Evolutionary conservation across 768 basidiomycete genomes (phyloP).

Genomic region (Termitomyces eurrhizus): DNA sequence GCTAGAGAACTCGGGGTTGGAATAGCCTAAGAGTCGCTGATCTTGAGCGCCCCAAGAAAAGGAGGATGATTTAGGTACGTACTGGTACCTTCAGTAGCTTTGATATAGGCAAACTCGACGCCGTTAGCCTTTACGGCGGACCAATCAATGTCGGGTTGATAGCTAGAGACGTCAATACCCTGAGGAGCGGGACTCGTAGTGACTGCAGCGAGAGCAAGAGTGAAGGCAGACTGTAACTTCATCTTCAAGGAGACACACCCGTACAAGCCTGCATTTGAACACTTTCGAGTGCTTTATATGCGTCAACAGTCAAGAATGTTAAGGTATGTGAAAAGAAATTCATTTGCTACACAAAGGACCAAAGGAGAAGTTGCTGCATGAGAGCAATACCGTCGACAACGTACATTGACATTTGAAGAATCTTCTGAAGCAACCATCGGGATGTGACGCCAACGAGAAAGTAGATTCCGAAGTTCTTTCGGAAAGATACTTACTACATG

Average conservation of each 20-base stretch:
- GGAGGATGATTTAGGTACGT: neutral
- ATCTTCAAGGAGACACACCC: conserved; percentile 5
- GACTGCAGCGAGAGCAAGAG: conserved; percentile 14
- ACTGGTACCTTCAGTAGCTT: conserved; percentile 52
- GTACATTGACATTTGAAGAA: neutral
- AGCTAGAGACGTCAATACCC: conserved; percentile 55
- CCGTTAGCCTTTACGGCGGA: conserved; percentile 46
- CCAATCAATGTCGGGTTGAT: conserved; percentile 51
- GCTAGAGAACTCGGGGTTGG: conserved; percentile 38
- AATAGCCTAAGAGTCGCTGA: conserved; percentile 27
- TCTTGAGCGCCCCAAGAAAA: neutral
- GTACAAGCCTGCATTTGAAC: neutral
- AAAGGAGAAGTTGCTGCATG: neutral
- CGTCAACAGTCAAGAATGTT: neutral
- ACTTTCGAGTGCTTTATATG: conserved; percentile 5
- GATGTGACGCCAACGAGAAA: neutral
- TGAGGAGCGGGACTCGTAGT: conserved; percentile 28
- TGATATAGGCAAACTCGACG: conserved; percentile 57
- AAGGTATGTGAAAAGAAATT: no score
- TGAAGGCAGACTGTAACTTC: conserved; percentile 16
- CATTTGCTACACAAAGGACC: neutral
- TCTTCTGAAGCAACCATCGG: neutral
- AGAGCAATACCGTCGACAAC: neutral
- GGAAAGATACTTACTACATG: conserved; percentile 1
- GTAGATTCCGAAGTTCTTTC: neutral